Evolutionary conservation across 179 eudicot species (phyloP).

Genomic region (Heliamphora pulchella): DNA sequence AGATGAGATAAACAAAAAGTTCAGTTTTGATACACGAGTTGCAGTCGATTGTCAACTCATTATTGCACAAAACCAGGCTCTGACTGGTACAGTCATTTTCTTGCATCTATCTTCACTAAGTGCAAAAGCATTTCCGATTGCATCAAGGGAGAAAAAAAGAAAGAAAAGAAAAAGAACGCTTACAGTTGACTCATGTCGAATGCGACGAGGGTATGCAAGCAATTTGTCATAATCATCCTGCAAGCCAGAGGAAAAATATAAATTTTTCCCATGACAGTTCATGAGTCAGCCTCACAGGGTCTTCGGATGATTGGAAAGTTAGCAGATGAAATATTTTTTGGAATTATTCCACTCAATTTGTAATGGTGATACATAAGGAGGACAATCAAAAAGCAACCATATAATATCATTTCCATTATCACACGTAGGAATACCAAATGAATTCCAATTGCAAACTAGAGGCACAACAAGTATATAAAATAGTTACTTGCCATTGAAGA

Average conservation of each 20-base stretch:
- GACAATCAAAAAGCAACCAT: background rate
- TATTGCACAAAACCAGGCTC: no score
- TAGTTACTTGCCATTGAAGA: conserved; percentile 59
- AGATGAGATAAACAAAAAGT: background rate
- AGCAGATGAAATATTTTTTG: background rate
- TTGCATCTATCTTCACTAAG: background rate
- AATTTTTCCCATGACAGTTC: background rate
- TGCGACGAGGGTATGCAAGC: conserved; percentile 52
- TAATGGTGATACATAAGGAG: background rate
- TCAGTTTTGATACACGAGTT: background rate
- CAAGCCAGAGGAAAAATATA: conserved; percentile 20
- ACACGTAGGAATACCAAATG: conserved; percentile 4
- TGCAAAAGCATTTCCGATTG: conserved; percentile 17
- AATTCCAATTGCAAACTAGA: background rate
- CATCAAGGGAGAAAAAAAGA: background rate
- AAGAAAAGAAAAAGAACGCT: conserved; percentile 26
- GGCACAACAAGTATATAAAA: background rate
- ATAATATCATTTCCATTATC: background rate
- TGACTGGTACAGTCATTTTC: no score
- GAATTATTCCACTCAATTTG: background rate
- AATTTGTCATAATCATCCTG: conserved; percentile 84
- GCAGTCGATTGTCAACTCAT: background rate
- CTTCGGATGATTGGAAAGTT: background rate
- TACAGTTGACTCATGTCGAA: conserved; percentile 92
- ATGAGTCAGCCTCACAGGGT: background rate